phyloP scores from a whole-genome alignment of 2,329 filamentous ascomycete genomes.

The Dactylellina parvicollis region DNA sequence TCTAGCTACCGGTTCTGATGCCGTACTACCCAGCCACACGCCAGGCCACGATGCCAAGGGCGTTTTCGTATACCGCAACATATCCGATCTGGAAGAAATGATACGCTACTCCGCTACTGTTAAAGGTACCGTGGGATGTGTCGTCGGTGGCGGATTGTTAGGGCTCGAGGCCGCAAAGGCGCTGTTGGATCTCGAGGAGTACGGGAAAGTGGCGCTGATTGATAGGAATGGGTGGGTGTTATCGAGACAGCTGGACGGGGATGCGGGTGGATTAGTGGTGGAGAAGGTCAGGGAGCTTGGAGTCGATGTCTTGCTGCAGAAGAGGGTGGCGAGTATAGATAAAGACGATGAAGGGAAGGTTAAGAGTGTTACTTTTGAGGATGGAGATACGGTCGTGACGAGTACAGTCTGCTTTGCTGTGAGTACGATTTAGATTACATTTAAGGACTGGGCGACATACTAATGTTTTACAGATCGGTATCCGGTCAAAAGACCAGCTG shows the following conservation, averaged over 20 bases:
- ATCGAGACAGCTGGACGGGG: conserved; percentile 80
- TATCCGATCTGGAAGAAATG: conserved; percentile 79
- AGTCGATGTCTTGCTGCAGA: conserved; percentile 80
- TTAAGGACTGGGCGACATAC: background rate
- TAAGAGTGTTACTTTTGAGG: conserved; percentile 79
- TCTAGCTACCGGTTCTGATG: conserved; percentile 86
- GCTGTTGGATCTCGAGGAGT: conserved; percentile 84
- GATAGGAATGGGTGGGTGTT: conserved; percentile 86
- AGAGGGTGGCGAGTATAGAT: conserved; percentile 76
- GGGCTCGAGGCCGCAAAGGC: conserved; percentile 91
- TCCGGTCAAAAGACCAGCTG: conserved; percentile 81
- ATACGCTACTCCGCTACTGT: conserved; percentile 76
- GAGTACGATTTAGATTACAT: conserved; percentile 56
- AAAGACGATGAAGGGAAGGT: conserved; percentile 75
- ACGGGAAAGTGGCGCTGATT: conserved; percentile 77
- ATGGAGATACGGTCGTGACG: conserved; percentile 79
- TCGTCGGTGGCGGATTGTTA: conserved; percentile 84
- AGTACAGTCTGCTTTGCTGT: conserved; percentile 85
- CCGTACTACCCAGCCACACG: conserved; percentile 75
- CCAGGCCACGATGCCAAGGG: conserved; percentile 82
- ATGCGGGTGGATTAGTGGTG: conserved; percentile 82
- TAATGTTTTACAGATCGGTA: conserved; percentile 71
- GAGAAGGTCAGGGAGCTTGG: conserved; percentile 82
- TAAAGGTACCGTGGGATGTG: conserved; percentile 75
- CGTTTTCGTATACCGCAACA: conserved; percentile 88